Evolutionary conservation across 768 basidiomycete genomes (phyloP).

Genomic region (Infundibulicybe gibba): DNA sequence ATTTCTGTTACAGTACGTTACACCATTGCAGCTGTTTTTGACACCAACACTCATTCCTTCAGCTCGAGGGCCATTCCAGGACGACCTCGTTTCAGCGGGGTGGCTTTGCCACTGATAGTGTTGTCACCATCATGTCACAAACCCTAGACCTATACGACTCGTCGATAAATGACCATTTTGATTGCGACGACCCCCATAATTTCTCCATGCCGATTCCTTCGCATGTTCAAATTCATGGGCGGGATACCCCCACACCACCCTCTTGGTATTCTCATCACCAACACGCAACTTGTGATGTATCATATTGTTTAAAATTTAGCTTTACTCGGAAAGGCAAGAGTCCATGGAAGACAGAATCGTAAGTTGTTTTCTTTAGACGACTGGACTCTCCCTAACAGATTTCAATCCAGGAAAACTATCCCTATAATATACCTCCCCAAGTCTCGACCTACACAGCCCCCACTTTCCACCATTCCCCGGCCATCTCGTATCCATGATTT

Average conservation of each 20-base stretch:
- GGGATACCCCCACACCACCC: slow-evolving; percentile 29
- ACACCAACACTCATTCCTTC: slow-evolving; percentile 2
- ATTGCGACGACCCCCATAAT: slow-evolving; percentile 20
- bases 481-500: slow-evolving; percentile 11
- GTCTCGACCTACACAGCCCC: slow-evolving; percentile 30
- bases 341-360: slow-evolving; percentile 37
- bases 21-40: background rate
- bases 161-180: slow-evolving; percentile 9
- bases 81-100: slow-evolving; percentile 26
- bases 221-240: slow-evolving; percentile 20
- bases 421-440: slow-evolving; percentile 42
- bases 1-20: slow-evolving; percentile 33
- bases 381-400: background rate
- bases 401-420: slow-evolving; percentile 20
- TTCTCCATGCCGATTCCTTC: slow-evolving; percentile 39
- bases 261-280: slow-evolving; percentile 25
- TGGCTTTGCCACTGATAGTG: slow-evolving; percentile 18
- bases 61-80: slow-evolving; percentile 35
- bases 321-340: slow-evolving; percentile 30
- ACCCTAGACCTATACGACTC: slow-evolving; percentile 23
- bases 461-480: slow-evolving; percentile 25
- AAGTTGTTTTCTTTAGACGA: slow-evolving; percentile 7
- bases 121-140: slow-evolving; percentile 19
- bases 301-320: slow-evolving; percentile 33
- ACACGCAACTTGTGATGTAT: slow-evolving; percentile 26